phyloP scores from a whole-genome alignment of 495 filamentous ascomycete genomes.

The Durotheca rogersii region DNA sequence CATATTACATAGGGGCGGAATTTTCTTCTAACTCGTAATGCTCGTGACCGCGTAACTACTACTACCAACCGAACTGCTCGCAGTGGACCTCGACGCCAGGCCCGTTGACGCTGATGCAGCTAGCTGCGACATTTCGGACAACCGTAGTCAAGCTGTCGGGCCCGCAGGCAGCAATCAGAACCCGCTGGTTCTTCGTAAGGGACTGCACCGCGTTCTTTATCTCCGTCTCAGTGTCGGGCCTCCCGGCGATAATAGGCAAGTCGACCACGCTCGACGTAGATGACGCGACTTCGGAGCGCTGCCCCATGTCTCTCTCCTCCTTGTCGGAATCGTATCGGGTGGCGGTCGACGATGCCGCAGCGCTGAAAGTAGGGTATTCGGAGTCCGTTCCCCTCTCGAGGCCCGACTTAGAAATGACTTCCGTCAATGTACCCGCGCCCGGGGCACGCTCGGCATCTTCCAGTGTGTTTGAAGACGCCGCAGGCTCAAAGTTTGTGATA shows the following conservation, averaged over 20 bases:
- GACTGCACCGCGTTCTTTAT: conserved; percentile 45
- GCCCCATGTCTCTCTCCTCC: conserved; percentile 4
- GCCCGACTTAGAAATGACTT: background rate
- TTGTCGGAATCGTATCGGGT: conserved; percentile 26
- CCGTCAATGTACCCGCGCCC: conserved; percentile 12
- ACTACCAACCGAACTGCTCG: conserved; percentile 58
- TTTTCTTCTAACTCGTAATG: background rate
- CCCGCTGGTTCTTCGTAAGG: conserved; percentile 41
- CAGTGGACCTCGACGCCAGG: conserved; percentile 55
- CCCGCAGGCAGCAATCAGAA: conserved; percentile 55
- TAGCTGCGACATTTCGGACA: conserved; percentile 52
- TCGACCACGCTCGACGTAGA: conserved; percentile 8
- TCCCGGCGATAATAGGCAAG: conserved; percentile 37
- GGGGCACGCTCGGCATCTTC: background rate
- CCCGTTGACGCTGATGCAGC: conserved; percentile 48
- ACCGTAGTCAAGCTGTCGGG: conserved; percentile 50
- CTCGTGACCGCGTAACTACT: background rate
- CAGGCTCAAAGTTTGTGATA: conserved; percentile 36
- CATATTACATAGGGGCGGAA: background rate
- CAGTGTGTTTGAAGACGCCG: background rate
- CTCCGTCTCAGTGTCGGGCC: conserved; percentile 44
- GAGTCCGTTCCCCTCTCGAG: conserved; percentile 13
- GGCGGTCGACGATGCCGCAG: conserved; percentile 19
- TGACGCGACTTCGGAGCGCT: conserved; percentile 6
- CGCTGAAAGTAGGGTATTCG: conserved; percentile 18